Base-by-base conservation (phyloP, 768 basidiomycete genomes). In the Xanthoconium stramineum region DNA sequence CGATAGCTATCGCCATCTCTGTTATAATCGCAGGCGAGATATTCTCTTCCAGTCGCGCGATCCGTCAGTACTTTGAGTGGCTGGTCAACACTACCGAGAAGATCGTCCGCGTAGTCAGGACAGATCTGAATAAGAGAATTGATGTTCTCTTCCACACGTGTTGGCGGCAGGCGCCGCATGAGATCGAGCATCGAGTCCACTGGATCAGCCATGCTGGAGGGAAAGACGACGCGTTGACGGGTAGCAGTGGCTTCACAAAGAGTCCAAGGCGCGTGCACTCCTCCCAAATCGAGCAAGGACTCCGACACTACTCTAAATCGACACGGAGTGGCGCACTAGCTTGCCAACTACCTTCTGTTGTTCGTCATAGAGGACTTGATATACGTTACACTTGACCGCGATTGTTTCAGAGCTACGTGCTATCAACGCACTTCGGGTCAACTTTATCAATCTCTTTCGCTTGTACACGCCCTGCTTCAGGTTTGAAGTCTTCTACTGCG, bases 151-250 rank as follows among this genome's bases (percentile, higher is more conserved):
- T 94, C 88, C 45, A 94, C 88, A 19, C 85, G 77, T 9, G 86
- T 90, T 4, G 97, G 96, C 9, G 97, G 97, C n/a, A 98, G 82
- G 15, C 97, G 88, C 52, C 97, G 84, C 83, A 95, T 89, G 47
- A 98, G 83, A 76, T 98, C 96, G 39, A 98, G 86, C 86, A 96
- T 94, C 53, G 91, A 89, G 66, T 94, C 91, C 46, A 94, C 83
- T 56, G 88, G 78, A 72, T 94, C 91, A 47, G 79, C 77, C 88
- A 88, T 89, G 61, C 49, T 72, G 32, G 10, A 15, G 47, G 13
- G 29, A 29, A 29, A 43, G 33, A 52, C n/a, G 10, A 13, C 55
- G 43, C 50, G 65, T 49, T 13, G 10, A 28, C 33, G 36, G 10
- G 30, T 30, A 24, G 28, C 6, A 6, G 39, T 46, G 36, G 39